These are phyloP conservation scores for rapeseed (Brassica napus) DNA, from an alignment of 345 rosid species.

Conservation along the genomic window Da-Ae NC_063442.1:5642501-5643000, in stretches of 20 bases:
- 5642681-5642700: conserved; percentile 29
- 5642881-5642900: conserved; percentile 4
- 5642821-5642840: conserved; percentile 35
- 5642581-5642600: background rate
- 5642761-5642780: too few species aligned
- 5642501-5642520: background rate
- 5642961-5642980: conserved; percentile 27
- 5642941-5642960: conserved; percentile 33
- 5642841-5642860: conserved; percentile 18
- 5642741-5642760: too few species aligned
- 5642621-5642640: background rate
- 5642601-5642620: background rate
- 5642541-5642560: background rate
- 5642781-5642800: conserved; percentile 1
- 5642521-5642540: background rate
- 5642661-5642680: conserved; percentile 15
- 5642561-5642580: background rate
- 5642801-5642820: conserved; percentile 35
- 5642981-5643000: conserved; percentile 33
- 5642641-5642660: background rate
- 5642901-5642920: background rate
- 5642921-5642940: conserved; percentile 34
- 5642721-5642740: background rate
- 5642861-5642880: conserved; percentile 19
- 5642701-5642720: conserved; percentile 30